phyloP scores from a whole-genome alignment of 1,139 yeast genomes.

The Protomyces arabidopsidicola region DNA sequence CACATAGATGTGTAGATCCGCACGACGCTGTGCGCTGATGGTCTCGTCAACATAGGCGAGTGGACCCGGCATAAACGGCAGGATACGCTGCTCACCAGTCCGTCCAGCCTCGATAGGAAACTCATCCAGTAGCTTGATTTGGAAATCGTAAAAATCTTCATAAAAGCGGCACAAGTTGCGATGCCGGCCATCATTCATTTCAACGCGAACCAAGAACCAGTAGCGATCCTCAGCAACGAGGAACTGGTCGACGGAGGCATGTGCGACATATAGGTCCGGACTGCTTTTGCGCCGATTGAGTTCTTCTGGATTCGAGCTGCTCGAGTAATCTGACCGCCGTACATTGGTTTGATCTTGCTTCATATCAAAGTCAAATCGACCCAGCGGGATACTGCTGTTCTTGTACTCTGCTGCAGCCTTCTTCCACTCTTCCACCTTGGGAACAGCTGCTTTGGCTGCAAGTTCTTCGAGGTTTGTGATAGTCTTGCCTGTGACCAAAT shows the following conservation, averaged over 20 bases:
- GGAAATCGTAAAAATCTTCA: conserved; percentile 94
- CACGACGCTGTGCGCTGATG: conserved; percentile 77
- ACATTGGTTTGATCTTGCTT: background rate
- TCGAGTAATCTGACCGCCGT: conserved; percentile 2
- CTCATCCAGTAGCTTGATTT: conserved; percentile 71
- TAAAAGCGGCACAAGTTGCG: conserved; percentile 81
- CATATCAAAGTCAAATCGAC: conserved; percentile 43
- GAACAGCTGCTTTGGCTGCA: conserved; percentile 63
- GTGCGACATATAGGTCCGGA: conserved; percentile 48
- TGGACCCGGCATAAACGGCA: conserved; percentile 97
- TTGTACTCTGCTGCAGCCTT: conserved; percentile 84
- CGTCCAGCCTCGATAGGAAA: conserved; percentile 94
- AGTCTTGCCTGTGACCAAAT: conserved; percentile 59
- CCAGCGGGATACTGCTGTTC: conserved; percentile 81
- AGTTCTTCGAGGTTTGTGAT: conserved; percentile 46
- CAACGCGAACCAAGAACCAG: conserved; percentile 76
- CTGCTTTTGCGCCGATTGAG: background rate
- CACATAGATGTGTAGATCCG: conserved; percentile 78
- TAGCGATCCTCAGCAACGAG: conserved; percentile 80
- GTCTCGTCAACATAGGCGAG: conserved; percentile 85
- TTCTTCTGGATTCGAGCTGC: background rate
- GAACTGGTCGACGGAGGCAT: conserved; percentile 63
- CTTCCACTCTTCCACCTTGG: conserved; percentile 96
- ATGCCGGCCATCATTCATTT: conserved; percentile 60
- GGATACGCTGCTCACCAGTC: conserved; percentile 66